A percentile compares a stretch with the other conserved stretches of the same genome.
phyloP scores from a whole-genome alignment of 2,329 filamentous ascomycete species.

The Claviceps quebecensis region DNA sequence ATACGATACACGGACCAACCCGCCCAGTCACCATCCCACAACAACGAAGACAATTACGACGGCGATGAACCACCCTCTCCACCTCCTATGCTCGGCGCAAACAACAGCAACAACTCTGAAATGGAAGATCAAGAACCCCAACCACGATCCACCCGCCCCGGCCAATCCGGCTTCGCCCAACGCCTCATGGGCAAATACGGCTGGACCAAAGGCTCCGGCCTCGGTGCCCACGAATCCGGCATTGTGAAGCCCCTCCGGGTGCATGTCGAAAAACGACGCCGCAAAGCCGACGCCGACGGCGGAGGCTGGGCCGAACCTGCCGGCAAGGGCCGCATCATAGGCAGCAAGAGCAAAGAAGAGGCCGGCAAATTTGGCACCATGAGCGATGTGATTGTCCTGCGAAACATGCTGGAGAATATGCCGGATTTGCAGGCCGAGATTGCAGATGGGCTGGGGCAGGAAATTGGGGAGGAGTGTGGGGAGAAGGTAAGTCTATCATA shows the following conservation, averaged over 20 bases:
- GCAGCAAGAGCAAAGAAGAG: conserved; percentile 45
- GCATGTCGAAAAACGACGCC: conserved; percentile 75
- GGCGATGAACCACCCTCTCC: conserved; percentile 26
- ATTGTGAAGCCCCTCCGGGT: conserved; percentile 75
- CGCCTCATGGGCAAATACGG: conserved; percentile 89
- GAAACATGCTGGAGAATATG: conserved; percentile 77
- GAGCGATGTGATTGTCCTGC: conserved; percentile 69
- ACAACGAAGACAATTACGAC: conserved; percentile 20
- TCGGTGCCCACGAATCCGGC: conserved; percentile 69
- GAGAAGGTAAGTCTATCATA: conserved; percentile 44
- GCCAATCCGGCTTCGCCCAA: conserved; percentile 72
- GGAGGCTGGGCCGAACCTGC: conserved; percentile 61
- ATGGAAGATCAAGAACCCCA: conserved; percentile 24
- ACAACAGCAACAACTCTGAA: conserved; percentile 13
- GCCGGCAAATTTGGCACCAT: conserved; percentile 51
- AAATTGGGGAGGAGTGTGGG: conserved; percentile 88
- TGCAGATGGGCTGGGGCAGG: conserved; percentile 63
- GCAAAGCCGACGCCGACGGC: conserved; percentile 62
- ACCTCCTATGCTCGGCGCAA: conserved; percentile 33
- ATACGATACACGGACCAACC: conserved; percentile 49
- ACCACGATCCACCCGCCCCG: conserved; percentile 50
- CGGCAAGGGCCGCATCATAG: conserved; percentile 66
- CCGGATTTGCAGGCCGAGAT: conserved; percentile 65
- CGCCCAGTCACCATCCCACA: conserved; percentile 11
- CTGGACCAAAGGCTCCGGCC: conserved; percentile 75